Conservation (phyloP, 2,329 filamentous ascomycete species). For the Dactylellina parvicollis region DNA sequence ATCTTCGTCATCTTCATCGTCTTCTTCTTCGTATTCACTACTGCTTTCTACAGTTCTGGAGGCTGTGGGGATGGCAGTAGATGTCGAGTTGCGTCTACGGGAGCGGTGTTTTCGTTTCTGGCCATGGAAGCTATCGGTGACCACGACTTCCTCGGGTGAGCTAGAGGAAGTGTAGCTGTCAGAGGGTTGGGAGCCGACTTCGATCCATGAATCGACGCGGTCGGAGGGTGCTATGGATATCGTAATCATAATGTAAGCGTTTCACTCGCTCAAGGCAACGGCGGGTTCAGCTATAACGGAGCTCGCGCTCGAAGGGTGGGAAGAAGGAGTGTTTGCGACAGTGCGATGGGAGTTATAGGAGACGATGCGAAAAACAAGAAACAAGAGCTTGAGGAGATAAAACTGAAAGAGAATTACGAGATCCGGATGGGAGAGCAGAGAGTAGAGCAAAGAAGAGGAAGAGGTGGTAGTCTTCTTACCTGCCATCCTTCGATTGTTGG, state of each 20-base stretch:
- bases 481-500: slow-evolving; percentile 54
- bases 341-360: slow-evolving; percentile 3
- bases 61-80: slow-evolving; percentile 40
- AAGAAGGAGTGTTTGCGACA: neutral
- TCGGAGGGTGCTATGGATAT: slow-evolving; percentile 50
- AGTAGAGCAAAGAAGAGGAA: slow-evolving; percentile 1
- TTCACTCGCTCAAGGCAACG: slow-evolving; percentile 1
- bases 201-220: slow-evolving; percentile 84
- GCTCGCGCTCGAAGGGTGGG: neutral
- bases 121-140: slow-evolving; percentile 77
- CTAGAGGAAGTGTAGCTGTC: slow-evolving; percentile 69
- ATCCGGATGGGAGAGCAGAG: slow-evolving; percentile 41
- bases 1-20: slow-evolving; percentile 48
- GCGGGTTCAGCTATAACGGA: neutral
- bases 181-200: slow-evolving; percentile 90
- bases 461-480: slow-evolving; percentile 35
- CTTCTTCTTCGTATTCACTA: slow-evolving; percentile 42
- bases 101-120: slow-evolving; percentile 46
- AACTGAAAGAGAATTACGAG: slow-evolving; percentile 39
- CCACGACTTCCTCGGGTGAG: slow-evolving; percentile 76
- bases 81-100: slow-evolving; percentile 42
- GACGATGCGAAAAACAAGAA: slow-evolving; percentile 39
- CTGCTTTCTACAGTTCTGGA: slow-evolving; percentile 42
- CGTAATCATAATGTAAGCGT: slow-evolving; percentile 47
- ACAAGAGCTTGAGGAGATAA: slow-evolving; percentile 50